Evolutionary conservation across 1,139 yeast species (phyloP), one percentile per base, ranked within the genome.

Genomic region (Candida glucosophila): DNA sequence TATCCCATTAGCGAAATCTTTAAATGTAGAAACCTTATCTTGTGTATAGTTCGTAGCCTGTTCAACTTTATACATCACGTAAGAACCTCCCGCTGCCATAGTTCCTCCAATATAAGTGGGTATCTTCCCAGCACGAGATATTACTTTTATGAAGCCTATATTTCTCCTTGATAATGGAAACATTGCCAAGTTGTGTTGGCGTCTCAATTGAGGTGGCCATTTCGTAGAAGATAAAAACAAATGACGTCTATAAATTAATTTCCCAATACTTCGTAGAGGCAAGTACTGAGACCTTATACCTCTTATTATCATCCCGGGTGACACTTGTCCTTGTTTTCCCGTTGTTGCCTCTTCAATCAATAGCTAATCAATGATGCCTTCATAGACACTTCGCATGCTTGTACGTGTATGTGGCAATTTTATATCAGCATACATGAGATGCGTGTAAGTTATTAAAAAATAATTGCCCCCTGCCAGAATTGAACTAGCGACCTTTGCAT

Each of bases 401-500:
- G n/a, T n/a, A n/a, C n/a, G n/a, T n/a, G n/a, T n/a, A n/a, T n/a
- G n/a, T n/a, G n/a, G n/a, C n/a, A n/a, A n/a, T n/a, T n/a, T n/a
- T n/a, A n/a, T n/a, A n/a, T n/a, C n/a, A n/a, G n/a, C n/a, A n/a
- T n/a, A n/a, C n/a, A n/a, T n/a, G n/a, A n/a, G n/a, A n/a, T n/a
- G n/a, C n/a, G 18, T 16, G 3, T 12, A 19, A 32, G 26, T n/a
- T n/a, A n/a, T n/a, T n/a, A 26, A 36, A 44, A 50, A 47, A 41
- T 37, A 43, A 37, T 3, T 76, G 85, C 85, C 85, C 62, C 79
- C 73, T 77, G 81, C 82, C 88, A 79, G 88, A 77, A 76, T 78
- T 77, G 86, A 78, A 78, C 86, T 79, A 76, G 81, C 80, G 88
- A 78, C 82, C 88, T 77, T 77, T 77, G 86, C 88, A 78, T 78